A percentile compares a stretch with the other conserved stretches of the same genome.
These are phyloP conservation scores for Sonneratia caseolaris DNA, from an alignment of 345 rosid species.

Conservation along the genomic window DNA sequence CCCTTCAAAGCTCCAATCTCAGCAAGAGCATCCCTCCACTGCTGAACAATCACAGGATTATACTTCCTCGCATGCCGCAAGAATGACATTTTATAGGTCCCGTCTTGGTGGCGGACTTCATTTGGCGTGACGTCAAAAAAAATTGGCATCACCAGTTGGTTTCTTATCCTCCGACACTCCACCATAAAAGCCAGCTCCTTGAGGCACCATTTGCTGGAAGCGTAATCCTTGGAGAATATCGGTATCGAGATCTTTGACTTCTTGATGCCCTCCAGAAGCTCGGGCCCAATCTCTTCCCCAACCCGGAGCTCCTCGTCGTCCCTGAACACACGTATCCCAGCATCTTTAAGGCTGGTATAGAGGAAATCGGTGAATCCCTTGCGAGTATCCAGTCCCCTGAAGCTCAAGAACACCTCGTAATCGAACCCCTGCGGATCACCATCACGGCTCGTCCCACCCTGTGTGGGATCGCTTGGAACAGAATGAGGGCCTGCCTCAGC, in stretches of 20 bases:
- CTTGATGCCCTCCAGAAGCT: neutral
- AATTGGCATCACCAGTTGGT: neutral
- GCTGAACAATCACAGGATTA: neutral
- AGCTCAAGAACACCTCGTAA: neutral
- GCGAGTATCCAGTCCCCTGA: neutral
- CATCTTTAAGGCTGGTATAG: neutral
- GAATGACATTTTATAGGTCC: neutral
- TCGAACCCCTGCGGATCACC: neutral
- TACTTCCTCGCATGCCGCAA: neutral
- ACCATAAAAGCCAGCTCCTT: neutral
- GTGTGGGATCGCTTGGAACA: neutral
- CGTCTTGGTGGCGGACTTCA: neutral
- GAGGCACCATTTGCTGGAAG: conserved; percentile 7
- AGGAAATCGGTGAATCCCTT: neutral
- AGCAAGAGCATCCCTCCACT: neutral
- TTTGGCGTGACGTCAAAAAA: neutral
- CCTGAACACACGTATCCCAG: neutral
- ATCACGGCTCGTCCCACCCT: neutral
- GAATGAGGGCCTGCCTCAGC: neutral
- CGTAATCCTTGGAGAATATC: conserved; percentile 1
- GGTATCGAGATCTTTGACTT: neutral
- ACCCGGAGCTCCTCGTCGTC: neutral
- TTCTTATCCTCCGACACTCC: neutral
- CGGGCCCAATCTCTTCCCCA: neutral
- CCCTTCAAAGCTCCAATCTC: neutral